phyloP scores from a whole-genome alignment of 495 filamentous ascomycete species.

The Neurospora hispaniola region DNA sequence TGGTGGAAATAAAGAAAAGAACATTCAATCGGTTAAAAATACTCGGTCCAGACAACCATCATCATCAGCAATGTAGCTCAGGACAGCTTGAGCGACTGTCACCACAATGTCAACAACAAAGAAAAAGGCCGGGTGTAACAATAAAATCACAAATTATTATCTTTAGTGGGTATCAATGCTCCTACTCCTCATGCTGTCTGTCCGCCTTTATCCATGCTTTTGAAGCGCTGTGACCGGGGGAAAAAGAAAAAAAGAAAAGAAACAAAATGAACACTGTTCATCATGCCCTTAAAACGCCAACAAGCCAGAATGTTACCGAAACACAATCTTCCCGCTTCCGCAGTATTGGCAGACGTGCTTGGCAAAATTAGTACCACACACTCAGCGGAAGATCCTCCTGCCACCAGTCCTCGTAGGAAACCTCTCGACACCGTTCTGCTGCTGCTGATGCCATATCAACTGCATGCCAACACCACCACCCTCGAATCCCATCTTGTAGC shows the following conservation, averaged over 20 bases:
- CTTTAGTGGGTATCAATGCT: neutral
- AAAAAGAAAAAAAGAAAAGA: neutral
- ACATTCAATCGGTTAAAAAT: too few relatives aligned
- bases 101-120: neutral
- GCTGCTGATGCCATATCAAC: conserved; percentile 52
- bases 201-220: neutral
- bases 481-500: conserved; percentile 59
- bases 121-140: neutral
- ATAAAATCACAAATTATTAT: neutral
- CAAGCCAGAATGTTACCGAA: neutral
- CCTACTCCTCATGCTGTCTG: neutral
- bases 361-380: neutral
- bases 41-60: too few relatives aligned
- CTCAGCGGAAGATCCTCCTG: conserved; percentile 53
- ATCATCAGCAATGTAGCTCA: too few relatives aligned
- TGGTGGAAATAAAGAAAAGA: too few relatives aligned
- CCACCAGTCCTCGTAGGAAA: conserved; percentile 53
- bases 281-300: neutral
- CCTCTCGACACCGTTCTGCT: conserved; percentile 49
- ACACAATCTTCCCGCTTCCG: neutral
- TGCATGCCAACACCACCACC: conserved; percentile 64
- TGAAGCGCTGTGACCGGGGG: neutral
- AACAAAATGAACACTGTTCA: neutral
- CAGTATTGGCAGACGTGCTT: neutral
- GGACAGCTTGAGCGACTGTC: too few relatives aligned